These are phyloP conservation scores for Eutrema yunnanense DNA, from an alignment of 345 rosid genomes.

Conservation along the genomic window DNA sequence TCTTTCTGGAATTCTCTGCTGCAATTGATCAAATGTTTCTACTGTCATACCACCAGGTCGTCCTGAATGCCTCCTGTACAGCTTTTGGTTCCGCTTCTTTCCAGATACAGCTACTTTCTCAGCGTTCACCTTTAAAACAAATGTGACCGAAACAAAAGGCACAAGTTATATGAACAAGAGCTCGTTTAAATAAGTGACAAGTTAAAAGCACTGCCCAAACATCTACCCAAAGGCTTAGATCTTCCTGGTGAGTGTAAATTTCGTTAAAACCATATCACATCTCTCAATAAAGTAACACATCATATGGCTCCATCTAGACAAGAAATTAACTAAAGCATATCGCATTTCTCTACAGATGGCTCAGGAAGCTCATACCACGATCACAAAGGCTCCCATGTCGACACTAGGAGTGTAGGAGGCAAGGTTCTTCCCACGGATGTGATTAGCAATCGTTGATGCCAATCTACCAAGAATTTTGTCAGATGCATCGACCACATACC, in stretches of 20 bases:
- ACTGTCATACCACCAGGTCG: slow-evolving; percentile 98
- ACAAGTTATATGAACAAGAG: background rate
- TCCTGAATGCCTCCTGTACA: slow-evolving; percentile 98
- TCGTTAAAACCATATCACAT: too few relatives aligned
- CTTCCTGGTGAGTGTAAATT: too few relatives aligned
- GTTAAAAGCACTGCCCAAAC: background rate
- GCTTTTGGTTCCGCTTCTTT: slow-evolving; percentile 85
- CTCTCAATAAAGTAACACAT: background rate
- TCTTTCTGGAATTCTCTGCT: slow-evolving; percentile 93
- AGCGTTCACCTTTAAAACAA: slow-evolving; percentile 71
- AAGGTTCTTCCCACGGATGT: slow-evolving; percentile 91
- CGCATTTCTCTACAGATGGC: background rate
- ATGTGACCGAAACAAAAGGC: background rate
- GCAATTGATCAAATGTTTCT: slow-evolving; percentile 85
- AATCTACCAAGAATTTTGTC: slow-evolving; percentile 86
- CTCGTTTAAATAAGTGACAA: background rate
- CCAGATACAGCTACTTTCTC: slow-evolving; percentile 96
- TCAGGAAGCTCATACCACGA: slow-evolving; percentile 63
- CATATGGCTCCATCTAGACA: background rate
- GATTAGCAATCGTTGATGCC: slow-evolving; percentile 81
- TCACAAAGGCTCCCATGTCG: slow-evolving; percentile 97
- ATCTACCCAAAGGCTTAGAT: too few relatives aligned
- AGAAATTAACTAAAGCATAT: background rate
- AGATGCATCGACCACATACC: slow-evolving; percentile 91
- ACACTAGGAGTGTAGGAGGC: slow-evolving; percentile 92